These are phyloP conservation scores for Wilhelminamyces savonicus DNA, from an alignment of 805 yeast genomes.

Conservation along the genomic window DNA sequence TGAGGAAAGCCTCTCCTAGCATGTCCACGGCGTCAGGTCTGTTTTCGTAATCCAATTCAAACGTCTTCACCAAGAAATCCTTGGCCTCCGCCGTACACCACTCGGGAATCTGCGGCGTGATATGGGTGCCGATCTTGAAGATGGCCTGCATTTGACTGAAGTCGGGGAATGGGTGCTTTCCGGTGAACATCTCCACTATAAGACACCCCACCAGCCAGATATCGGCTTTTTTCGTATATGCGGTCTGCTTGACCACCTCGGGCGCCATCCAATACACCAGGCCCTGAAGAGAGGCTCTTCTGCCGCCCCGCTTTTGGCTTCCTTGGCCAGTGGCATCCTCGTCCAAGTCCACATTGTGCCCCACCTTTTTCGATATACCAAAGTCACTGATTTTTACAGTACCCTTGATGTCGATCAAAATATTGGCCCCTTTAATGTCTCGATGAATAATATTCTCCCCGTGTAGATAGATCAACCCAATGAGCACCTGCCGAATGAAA, in stretches of 20 bases:
- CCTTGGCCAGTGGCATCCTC: constrained; percentile 15
- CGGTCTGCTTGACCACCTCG: constrained; percentile 91
- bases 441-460: constrained; percentile 73
- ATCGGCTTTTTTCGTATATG: constrained; percentile 88
- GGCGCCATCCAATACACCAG: constrained; percentile 99
- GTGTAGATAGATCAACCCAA: constrained; percentile 71
- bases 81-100: constrained; percentile 64
- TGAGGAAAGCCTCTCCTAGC: constrained; percentile 57
- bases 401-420: constrained; percentile 73
- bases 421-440: constrained; percentile 86
- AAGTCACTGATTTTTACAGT: constrained; percentile 82
- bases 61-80: constrained; percentile 59
- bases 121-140: constrained; percentile 83
- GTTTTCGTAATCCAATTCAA: constrained; percentile 66
- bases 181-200: constrained; percentile 92
- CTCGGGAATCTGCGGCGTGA: constrained; percentile 73
- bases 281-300: constrained; percentile 84
- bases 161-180: constrained; percentile 92
- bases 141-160: constrained; percentile 96
- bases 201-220: constrained; percentile 97
- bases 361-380: constrained; percentile 58
- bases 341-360: constrained; percentile 12
- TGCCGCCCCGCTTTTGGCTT: constrained; percentile 30
- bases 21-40: constrained; percentile 73
- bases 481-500: constrained; percentile 68